Evolutionary conservation across 331 rosid species (phyloP).

Genomic region (Quercus phellos): DNA sequence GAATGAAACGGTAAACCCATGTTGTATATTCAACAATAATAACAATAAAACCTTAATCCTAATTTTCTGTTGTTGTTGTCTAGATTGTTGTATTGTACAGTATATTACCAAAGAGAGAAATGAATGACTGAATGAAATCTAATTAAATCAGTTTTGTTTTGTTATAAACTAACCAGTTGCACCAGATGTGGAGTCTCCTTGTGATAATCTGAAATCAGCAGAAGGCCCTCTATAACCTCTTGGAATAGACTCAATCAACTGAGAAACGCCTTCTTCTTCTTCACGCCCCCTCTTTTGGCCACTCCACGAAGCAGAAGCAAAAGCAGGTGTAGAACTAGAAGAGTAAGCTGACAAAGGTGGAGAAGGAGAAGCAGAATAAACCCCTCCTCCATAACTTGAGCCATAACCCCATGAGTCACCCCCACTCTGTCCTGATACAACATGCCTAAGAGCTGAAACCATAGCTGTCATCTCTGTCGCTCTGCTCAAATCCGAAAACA

Average conservation of each 20-base stretch:
- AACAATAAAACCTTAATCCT: no score
- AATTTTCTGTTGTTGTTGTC: no score
- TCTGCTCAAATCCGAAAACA: slow-evolving; percentile 16
- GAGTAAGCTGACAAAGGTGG: slow-evolving; percentile 30
- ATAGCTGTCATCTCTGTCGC: slow-evolving; percentile 52
- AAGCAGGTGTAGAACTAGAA: slow-evolving; percentile 9
- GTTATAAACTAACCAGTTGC: slow-evolving; percentile 20
- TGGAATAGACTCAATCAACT: slow-evolving; percentile 24
- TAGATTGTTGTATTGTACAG: no score
- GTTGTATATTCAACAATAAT: not conserved
- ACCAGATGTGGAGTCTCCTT: slow-evolving; percentile 39
- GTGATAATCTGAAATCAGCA: slow-evolving; percentile 29
- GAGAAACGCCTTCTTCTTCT: slow-evolving; percentile 23
- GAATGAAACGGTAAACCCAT: not conserved
- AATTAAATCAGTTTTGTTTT: no score
- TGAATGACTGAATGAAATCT: not conserved
- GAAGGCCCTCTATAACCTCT: slow-evolving; percentile 30
- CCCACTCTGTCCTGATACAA: slow-evolving; percentile 38
- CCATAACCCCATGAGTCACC: slow-evolving; percentile 30
- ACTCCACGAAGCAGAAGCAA: slow-evolving; percentile 28
- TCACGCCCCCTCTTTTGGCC: slow-evolving; percentile 82
- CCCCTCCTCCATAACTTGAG: slow-evolving; percentile 31
- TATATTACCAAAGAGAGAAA: no score
- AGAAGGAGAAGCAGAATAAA: slow-evolving; percentile 12
- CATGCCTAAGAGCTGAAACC: slow-evolving; percentile 57